Evolutionary conservation across 148 eudicot species (phyloP), one percentile per base, ranked within the genome.

Genomic region (Polygonum maritimum): DNA sequence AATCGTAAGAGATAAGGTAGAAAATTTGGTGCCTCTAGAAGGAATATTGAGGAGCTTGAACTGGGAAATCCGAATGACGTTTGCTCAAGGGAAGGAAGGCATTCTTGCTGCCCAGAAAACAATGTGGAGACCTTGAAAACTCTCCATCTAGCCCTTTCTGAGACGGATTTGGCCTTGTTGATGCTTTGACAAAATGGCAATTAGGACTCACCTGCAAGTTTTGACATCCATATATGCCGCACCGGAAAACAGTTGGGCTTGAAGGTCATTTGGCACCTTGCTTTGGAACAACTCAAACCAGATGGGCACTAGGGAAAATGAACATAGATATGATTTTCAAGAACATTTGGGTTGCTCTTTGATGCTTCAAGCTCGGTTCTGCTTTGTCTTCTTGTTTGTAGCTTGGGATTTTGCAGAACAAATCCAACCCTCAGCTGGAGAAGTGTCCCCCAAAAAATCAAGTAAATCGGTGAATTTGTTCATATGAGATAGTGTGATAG

Each of bases 11-110:
- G 99, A 96, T 82, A 92, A 92, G 82, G 87, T 87, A 38, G 87
- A 86, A 40, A 89, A 92, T 72, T 83, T 95, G 52, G 89, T 87
- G 51, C 88, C 96, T 11, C 78, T 95, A 21, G 97, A 95, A 81
- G 86, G 80, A 35, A 92, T 95, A 70, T 82, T 95, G 75, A 89
- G 89, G 80, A 87, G 91, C 81, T 81, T 92, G 87, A 92, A 91
- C 33, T 92, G 96, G 97, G 97, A 95, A 19, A 92, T 95, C 39
- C 92, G 89, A 12, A 83, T 95, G 97, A 91, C 94, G 31, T 95
- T 86, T 78, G 78, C 87, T 65, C 87, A 95, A 75, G 90, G 80
- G 16, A 89, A 90, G 77, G 99, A 95, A 75, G 99, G 99, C 26
- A 84, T 95, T 72, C 86, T 95, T 14, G 88, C 88, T 77, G 90